These are phyloP conservation scores for Annulohypoxylon nitens DNA, from an alignment of 495 filamentous ascomycete genomes.

Conservation along the genomic window DNA sequence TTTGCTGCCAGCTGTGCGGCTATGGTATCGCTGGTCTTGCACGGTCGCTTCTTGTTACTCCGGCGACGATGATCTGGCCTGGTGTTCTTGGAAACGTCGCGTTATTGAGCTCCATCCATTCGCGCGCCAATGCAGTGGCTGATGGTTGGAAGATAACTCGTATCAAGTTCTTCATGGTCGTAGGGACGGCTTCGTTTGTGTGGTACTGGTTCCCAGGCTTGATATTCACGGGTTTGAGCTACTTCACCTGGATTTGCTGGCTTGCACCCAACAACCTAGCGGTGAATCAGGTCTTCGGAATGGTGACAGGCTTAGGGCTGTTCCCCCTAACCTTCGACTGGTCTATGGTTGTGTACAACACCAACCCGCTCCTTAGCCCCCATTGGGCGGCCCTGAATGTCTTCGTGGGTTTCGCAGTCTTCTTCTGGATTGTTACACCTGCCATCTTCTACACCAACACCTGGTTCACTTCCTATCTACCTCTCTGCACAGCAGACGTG, in stretches of 20 bases:
- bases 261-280: conserved; percentile 48
- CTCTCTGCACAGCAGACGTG: conserved; percentile 47
- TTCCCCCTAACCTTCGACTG: conserved; percentile 52
- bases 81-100: conserved; percentile 49
- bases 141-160: conserved; percentile 48
- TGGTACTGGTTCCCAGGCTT: conserved; percentile 51
- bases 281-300: conserved; percentile 52
- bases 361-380: conserved; percentile 46
- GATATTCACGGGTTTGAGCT: conserved; percentile 47
- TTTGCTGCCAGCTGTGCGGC: conserved; percentile 56
- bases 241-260: conserved; percentile 53
- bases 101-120: conserved; percentile 46
- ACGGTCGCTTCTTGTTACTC: conserved; percentile 59
- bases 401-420: conserved; percentile 46
- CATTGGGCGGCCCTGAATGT: conserved; percentile 49
- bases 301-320: conserved; percentile 50
- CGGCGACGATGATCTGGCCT: conserved; percentile 49
- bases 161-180: conserved; percentile 49
- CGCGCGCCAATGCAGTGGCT: conserved; percentile 40
- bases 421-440: conserved; percentile 52
- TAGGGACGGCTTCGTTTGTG: conserved; percentile 41
- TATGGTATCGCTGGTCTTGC: conserved; percentile 61
- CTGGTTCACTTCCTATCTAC: conserved; percentile 48
- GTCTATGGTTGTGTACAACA: conserved; percentile 48
- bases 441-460: conserved; percentile 53